Evolutionary conservation across 352 stramenopile species (phyloP).

Genomic region (Thalassiosira mediterranea): DNA sequence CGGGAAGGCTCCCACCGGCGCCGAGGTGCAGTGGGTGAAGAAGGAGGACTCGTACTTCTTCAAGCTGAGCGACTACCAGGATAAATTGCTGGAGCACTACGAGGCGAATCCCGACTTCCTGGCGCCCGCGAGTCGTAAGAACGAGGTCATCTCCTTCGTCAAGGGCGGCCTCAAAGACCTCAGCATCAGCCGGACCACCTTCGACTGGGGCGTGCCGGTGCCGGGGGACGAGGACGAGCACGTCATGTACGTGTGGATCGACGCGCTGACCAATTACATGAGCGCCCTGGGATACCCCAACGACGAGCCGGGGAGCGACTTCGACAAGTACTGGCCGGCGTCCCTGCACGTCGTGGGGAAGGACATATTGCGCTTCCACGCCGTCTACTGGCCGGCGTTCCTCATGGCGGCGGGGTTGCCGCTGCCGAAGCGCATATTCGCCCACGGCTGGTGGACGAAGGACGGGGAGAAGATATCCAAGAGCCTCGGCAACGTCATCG

Average conservation of each 20-base stretch:
- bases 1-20: conserved; percentile 89
- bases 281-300: conserved; percentile 94
- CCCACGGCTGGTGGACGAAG: conserved; percentile 96
- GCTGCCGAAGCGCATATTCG: conserved; percentile 93
- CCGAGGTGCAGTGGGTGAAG: conserved; percentile 91
- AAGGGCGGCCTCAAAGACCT: conserved; percentile 92
- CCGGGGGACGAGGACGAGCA: conserved; percentile 88
- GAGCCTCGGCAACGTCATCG: conserved; percentile 97
- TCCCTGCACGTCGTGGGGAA: conserved; percentile 88
- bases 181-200: conserved; percentile 94
- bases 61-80: conserved; percentile 91
- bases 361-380: conserved; percentile 98
- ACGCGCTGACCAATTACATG: conserved; percentile 98
- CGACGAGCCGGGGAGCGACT: conserved; percentile 65
- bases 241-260: conserved; percentile 99
- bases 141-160: conserved; percentile 91
- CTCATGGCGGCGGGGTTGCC: conserved; percentile 94
- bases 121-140: conserved; percentile 88
- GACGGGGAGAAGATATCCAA: conserved; percentile 99
- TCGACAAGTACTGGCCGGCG: conserved; percentile 77
- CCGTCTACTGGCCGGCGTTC: conserved; percentile 98
- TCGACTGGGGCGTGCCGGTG: conserved; percentile 96
- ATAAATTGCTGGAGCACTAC: conserved; percentile 90
- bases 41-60: conserved; percentile 99
- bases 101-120: conserved; percentile 89